Conservation (phyloP, 495 filamentous ascomycete genomes). For the Podospora tetraspora region DNA sequence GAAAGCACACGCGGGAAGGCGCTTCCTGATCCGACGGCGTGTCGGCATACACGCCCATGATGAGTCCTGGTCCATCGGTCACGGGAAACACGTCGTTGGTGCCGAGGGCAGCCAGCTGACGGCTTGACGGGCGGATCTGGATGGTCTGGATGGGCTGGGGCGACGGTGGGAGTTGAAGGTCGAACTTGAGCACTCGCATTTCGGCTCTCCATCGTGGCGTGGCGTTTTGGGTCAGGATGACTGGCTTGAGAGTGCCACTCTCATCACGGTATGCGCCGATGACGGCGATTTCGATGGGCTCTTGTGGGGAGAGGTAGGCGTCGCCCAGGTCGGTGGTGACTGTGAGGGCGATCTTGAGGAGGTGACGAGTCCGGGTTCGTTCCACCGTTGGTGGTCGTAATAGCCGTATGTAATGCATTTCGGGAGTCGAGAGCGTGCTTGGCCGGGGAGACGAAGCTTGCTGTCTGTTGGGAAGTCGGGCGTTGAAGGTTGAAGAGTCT, state of each 20-base stretch:
- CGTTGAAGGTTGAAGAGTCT: not conserved
- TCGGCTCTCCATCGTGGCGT: slow-evolving; percentile 33
- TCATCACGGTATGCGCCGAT: slow-evolving; percentile 37
- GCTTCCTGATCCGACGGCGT: slow-evolving; percentile 13
- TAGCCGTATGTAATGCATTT: slow-evolving; percentile 72
- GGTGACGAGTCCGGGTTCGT: slow-evolving; percentile 29
- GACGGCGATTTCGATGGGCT: slow-evolving; percentile 51
- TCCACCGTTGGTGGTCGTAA: slow-evolving; percentile 57
- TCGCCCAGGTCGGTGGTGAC: slow-evolving; percentile 92
- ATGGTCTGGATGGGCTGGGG: slow-evolving; percentile 28
- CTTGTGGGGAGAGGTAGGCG: slow-evolving; percentile 63
- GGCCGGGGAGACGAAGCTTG: not conserved
- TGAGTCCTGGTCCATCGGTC: slow-evolving; percentile 22
- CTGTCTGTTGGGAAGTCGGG: not conserved
- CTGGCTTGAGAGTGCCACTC: slow-evolving; percentile 34
- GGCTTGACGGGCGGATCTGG: slow-evolving; percentile 33
- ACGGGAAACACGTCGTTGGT: slow-evolving; percentile 28
- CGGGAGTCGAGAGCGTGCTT: not conserved
- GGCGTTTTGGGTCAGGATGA: slow-evolving; percentile 16
- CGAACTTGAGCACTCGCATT: slow-evolving; percentile 40
- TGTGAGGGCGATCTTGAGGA: slow-evolving; percentile 52
- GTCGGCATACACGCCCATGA: slow-evolving; percentile 37
- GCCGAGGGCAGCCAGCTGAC: slow-evolving; percentile 25
- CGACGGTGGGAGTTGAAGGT: slow-evolving; percentile 28
- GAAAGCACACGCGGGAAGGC: slow-evolving; percentile 28